Evolutionary conservation across 73 alveolate genomes (phyloP).

Genomic region (Paramecium caudatum): DNA sequence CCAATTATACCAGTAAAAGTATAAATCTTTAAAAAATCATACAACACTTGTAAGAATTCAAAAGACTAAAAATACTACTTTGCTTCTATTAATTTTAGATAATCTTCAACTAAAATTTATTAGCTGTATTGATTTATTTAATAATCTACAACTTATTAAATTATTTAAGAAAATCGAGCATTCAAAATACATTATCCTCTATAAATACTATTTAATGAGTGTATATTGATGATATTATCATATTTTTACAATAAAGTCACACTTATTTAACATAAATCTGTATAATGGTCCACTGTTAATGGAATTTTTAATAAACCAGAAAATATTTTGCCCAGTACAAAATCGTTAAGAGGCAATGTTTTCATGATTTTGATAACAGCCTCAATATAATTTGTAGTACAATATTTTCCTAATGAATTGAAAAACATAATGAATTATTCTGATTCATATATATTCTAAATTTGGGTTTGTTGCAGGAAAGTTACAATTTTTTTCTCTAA

Average conservation of each 20-base stretch:
- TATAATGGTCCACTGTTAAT: neutral
- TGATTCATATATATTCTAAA: neutral
- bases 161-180: neutral
- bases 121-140: neutral
- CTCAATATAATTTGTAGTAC: neutral
- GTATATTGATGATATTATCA: slow-evolving; percentile 36
- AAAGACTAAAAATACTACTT: neutral
- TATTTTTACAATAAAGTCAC: neutral
- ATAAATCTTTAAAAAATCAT: neutral
- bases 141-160: neutral
- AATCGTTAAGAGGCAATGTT: neutral
- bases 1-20: neutral
- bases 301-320: neutral
- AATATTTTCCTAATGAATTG: neutral
- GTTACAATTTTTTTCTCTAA: neutral
- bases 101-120: neutral
- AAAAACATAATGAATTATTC: slow-evolving; percentile 21
- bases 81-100: neutral
- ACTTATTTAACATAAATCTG: neutral
- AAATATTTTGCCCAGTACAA: neutral
- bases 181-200: slow-evolving; percentile 10
- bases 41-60: neutral
- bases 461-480: neutral
- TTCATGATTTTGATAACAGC: neutral
- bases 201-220: slow-evolving; percentile 24